Conservation (phyloP, 1,139 yeast species). For the Candida albicans region DNA sequence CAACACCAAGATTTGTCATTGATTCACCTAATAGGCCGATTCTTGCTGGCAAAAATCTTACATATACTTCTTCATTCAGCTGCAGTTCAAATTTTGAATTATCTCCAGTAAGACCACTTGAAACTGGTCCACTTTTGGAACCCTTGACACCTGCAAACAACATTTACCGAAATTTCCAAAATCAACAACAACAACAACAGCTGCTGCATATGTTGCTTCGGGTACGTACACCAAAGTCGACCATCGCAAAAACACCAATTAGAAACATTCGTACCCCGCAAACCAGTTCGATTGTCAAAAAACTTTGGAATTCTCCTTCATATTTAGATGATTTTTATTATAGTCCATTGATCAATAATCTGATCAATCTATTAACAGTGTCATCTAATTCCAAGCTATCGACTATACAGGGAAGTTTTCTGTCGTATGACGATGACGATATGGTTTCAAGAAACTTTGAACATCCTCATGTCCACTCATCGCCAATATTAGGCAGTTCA, state of each 20-base stretch:
- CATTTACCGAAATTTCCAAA: slow-evolving; percentile 4
- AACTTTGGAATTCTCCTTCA: slow-evolving; percentile 64
- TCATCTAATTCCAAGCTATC: slow-evolving; percentile 10
- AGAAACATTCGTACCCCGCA: slow-evolving; percentile 43
- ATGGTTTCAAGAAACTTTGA: slow-evolving; percentile 48
- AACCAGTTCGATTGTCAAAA: slow-evolving; percentile 44
- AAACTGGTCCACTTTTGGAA: slow-evolving; percentile 64
- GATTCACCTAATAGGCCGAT: slow-evolving; percentile 44
- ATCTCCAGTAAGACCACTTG: slow-evolving; percentile 56
- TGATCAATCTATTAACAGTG: slow-evolving; percentile 10
- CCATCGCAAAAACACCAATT: slow-evolving; percentile 37
- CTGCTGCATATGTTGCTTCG: slow-evolving; percentile 8
- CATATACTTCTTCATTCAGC: slow-evolving; percentile 61
- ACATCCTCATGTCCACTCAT: slow-evolving; percentile 12
- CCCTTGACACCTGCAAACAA: slow-evolving; percentile 51
- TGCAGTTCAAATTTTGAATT: slow-evolving; percentile 63
- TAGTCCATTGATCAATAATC: slow-evolving; percentile 47
- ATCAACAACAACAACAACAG: slow-evolving; percentile 14
- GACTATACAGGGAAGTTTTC: slow-evolving; percentile 22
- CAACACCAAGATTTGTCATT: slow-evolving; percentile 28
- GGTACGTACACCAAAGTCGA: slow-evolving; percentile 29
- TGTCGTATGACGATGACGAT: slow-evolving; percentile 57
- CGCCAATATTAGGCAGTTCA: slow-evolving; percentile 11
- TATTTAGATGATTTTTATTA: slow-evolving; percentile 67
- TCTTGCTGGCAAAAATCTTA: slow-evolving; percentile 44